Evolutionary conservation across 179 eudicot genomes (phyloP), one percentile per base, ranked within the genome.

Genomic region (Nepenthes alata): DNA sequence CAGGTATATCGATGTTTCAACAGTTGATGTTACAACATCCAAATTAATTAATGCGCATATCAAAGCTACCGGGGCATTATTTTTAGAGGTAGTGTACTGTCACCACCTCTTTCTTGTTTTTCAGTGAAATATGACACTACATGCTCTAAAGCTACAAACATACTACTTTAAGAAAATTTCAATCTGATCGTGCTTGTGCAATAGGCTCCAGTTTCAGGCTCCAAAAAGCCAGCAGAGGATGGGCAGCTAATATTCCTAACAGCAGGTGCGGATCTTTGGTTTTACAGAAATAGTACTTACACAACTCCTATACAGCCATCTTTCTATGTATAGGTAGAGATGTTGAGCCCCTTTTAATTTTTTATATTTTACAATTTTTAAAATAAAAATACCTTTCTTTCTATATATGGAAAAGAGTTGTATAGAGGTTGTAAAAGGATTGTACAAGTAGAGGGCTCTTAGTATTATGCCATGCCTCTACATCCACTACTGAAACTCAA

Each of bases 161-260:
- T 41, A 41, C 25, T 41, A 41, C 5, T 41, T 41, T 4, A 7
- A 4, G 45, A 41, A 41, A 41, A 41, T 41, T 41, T 41, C 45
- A 41, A 2, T 2, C 55, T 52, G 2, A 3, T 72, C 37, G 41
- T 16, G 36, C 38, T 56, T 47, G 56, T 67, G 52, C 60, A 55
- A 45, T 59, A 91, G 98, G 98, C 98, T 73, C 98, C 95, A 47
- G 98, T 91, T 75, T 91, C 95, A 59, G 98, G 98, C 66, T 91
- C 98, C 54, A 91, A 89, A 72, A 86, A 89, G 73, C 96, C 96
- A 11, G 98, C 98, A 38, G 98, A 89, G 68, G 98, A 86, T 58
- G 95, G 98, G 12, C 96, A 89, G 66, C 76, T 91, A 52, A 89
- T 89, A 70, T 91, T 89, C 77, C 85, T 91, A n/a, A 83, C 95